These are phyloP conservation scores for Tetrahymena thermophila DNA, from an alignment of 73 alveolate species.

Conservation along the genomic window DNA sequence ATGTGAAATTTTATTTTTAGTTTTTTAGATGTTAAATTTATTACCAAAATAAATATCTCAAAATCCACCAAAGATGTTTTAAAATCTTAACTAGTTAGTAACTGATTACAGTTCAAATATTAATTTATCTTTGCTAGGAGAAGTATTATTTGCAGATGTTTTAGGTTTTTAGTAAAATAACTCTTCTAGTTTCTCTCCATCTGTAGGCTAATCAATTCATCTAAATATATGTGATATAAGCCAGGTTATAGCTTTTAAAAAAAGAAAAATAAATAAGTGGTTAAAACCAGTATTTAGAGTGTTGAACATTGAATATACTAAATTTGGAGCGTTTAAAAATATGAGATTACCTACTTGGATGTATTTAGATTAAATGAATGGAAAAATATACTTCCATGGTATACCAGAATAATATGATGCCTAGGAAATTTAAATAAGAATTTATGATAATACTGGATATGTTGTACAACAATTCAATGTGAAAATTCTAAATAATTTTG, in stretches of 20 bases:
- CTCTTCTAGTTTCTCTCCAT: not conserved
- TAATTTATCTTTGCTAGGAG: not conserved
- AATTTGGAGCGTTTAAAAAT: not conserved
- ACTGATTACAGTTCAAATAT: not conserved
- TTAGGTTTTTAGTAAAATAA: not conserved
- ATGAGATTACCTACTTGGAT: not conserved
- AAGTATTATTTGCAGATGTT: not conserved
- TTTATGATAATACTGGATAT: not conserved
- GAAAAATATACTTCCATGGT: not conserved
- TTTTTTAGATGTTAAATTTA: not conserved
- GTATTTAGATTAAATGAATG: not conserved
- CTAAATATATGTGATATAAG: not conserved
- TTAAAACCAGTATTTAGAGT: not conserved
- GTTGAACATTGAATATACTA: not conserved
- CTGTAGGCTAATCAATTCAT: not conserved
- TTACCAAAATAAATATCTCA: not conserved
- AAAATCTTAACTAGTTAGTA: not conserved
- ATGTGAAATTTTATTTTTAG: not conserved
- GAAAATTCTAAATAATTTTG: not conserved
- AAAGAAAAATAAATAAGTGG: not conserved
- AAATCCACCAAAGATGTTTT: not conserved
- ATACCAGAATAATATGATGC: not conserved
- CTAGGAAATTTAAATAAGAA: not conserved
- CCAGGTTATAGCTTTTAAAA: not conserved
- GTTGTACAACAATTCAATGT: not conserved